These are phyloP conservation scores for Boletus reticuloceps DNA, from an alignment of 768 basidiomycete species.

Conservation along the genomic window DNA sequence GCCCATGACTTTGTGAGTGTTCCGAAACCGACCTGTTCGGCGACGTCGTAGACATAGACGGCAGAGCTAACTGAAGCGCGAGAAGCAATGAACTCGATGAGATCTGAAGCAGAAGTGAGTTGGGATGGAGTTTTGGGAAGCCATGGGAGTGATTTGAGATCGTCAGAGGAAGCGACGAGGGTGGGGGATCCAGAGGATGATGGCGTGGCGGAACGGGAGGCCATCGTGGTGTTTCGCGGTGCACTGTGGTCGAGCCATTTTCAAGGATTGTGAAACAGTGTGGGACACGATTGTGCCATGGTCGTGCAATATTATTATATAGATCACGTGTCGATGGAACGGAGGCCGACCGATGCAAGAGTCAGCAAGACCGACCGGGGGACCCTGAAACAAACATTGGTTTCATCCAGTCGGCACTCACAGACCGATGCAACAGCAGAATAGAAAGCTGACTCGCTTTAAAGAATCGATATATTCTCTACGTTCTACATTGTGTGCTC, in stretches of 20 bases:
- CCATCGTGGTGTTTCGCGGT: not conserved
- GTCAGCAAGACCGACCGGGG: not conserved
- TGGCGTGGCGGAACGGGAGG: not conserved
- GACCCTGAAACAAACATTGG: too few relatives aligned
- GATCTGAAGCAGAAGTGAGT: slow-evolving; percentile 48
- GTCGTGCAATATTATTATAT: slow-evolving; percentile 20
- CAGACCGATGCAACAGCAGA: too few relatives aligned
- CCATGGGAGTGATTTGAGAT: slow-evolving; percentile 21
- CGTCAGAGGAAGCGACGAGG: slow-evolving; percentile 33
- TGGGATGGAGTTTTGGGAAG: slow-evolving; percentile 4
- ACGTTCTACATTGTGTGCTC: not conserved
- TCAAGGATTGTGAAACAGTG: not conserved
- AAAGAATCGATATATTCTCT: too few relatives aligned
- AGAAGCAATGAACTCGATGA: slow-evolving; percentile 69
- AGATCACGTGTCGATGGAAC: slow-evolving; percentile 27
- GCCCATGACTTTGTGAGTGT: slow-evolving; percentile 67
- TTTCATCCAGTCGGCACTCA: too few relatives aligned
- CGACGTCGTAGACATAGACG: slow-evolving; percentile 81
- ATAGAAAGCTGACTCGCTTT: too few relatives aligned
- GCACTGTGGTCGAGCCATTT: slow-evolving; percentile 2
- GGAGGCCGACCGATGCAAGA: not conserved
- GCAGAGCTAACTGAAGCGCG: slow-evolving; percentile 53
- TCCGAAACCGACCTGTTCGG: slow-evolving; percentile 83
- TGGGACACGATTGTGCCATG: slow-evolving; percentile 32
- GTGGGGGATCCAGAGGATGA: slow-evolving; percentile 29